These are phyloP conservation scores for Chlorella variabilis DNA, from an alignment of 163 green algal genomes.

Conservation along the genomic window DNA sequence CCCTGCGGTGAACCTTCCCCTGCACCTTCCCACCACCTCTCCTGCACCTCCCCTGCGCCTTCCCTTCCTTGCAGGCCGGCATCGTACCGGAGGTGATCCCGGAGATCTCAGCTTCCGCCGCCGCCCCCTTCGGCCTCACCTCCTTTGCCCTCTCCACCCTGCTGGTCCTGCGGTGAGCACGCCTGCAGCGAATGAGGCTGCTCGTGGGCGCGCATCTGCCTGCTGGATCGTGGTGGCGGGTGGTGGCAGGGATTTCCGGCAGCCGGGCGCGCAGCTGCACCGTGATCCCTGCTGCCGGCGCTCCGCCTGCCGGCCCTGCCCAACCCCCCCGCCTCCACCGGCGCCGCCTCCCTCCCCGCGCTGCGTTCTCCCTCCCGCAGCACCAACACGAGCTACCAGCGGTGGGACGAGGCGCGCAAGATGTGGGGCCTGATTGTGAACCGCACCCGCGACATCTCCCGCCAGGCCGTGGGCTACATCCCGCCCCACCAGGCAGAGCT, in stretches of 20 bases:
- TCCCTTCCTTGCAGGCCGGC: not conserved
- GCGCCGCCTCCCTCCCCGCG: not conserved
- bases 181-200: not conserved
- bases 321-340: too few relatives aligned
- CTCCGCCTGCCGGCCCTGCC: not conserved
- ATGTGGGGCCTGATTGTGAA: conserved; percentile 47
- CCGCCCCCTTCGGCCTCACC: conserved; percentile 49
- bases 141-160: conserved; percentile 69
- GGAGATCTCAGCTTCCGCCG: not conserved
- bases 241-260: too few relatives aligned
- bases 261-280: too few relatives aligned
- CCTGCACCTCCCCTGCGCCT: not conserved
- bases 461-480: conserved; percentile 41
- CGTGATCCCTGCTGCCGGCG: not conserved
- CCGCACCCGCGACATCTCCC: conserved; percentile 30
- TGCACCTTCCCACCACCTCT: too few relatives aligned
- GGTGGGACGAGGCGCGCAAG: conserved; percentile 47
- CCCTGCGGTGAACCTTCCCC: too few relatives aligned
- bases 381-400: conserved; percentile 70
- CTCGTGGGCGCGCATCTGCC: too few relatives aligned
- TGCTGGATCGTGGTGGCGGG: too few relatives aligned
- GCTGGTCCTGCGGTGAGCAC: conserved; percentile 62
- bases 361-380: conserved; percentile 47
- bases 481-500: conserved; percentile 17
- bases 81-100: conserved; percentile 13